A percentile compares a stretch with the other conserved stretches of the same genome.
Conservation (phyloP, 768 basidiomycete species). For the Serendipita sp. region DNA sequence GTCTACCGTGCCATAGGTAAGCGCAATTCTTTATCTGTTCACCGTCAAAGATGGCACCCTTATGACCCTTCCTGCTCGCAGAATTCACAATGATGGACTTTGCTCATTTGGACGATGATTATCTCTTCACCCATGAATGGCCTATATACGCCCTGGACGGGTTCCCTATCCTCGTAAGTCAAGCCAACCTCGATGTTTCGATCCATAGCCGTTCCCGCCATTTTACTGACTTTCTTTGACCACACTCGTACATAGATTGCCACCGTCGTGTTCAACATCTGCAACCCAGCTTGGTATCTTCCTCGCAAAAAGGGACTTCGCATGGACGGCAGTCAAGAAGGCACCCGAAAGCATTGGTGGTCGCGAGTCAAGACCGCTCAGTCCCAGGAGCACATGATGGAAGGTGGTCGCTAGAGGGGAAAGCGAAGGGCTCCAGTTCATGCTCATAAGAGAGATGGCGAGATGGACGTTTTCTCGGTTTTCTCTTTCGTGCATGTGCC, state of each 20-base stretch:
- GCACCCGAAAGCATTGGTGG: not conserved
- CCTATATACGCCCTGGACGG: conserved; percentile 6
- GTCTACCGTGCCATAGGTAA: conserved; percentile 3
- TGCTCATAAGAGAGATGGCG: too few species aligned
- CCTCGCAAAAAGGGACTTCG: conserved; percentile 4
- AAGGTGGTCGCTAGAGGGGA: too few species aligned
- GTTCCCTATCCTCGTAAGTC: not conserved
- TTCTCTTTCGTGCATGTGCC: too few species aligned
- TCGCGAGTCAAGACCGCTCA: not conserved
- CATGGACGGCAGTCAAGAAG: not conserved
- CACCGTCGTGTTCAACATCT: not conserved
- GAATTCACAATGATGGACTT: conserved; percentile 7
- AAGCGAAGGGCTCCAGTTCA: too few species aligned
- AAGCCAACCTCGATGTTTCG: too few species aligned
- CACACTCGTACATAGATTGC: not conserved
- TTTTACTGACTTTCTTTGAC: not conserved
- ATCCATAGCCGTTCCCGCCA: not conserved
- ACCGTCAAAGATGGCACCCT: not conserved
- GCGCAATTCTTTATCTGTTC: not conserved
- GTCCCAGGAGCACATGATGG: not conserved
- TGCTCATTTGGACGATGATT: not conserved
- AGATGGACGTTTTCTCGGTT: too few species aligned
- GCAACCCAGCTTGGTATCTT: not conserved
- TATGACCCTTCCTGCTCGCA: not conserved
- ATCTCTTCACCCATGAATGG: conserved; percentile 2